Percentiles rank a stretch among this genome's conserved stretches.
These are phyloP conservation scores for Candida alai DNA, from an alignment of 805 yeast genomes.

Conservation along the genomic window DNA sequence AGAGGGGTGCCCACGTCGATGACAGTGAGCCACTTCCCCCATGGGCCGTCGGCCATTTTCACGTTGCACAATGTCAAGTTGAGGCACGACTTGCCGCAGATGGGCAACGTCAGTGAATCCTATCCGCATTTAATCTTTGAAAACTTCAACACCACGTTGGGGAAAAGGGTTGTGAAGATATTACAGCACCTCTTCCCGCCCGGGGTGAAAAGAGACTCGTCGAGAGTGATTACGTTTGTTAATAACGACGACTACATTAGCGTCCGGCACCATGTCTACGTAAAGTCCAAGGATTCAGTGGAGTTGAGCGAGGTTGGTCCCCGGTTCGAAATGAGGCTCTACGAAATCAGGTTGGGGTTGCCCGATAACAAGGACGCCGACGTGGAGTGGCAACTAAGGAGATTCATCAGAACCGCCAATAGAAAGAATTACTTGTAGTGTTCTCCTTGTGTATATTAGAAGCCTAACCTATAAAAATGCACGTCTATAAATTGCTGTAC, in stretches of 20 bases:
- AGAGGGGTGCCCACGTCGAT: constrained; percentile 96
- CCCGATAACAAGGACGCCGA: constrained; percentile 95
- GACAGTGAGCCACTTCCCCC: constrained; percentile 93
- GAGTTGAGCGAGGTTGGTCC: constrained; percentile 98
- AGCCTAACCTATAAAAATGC: background rate
- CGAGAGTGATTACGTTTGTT: constrained; percentile 89
- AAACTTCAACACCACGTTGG: constrained; percentile 76
- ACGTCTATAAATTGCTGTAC: constrained; percentile 5
- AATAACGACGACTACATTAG: constrained; percentile 89
- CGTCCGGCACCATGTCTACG: constrained; percentile 94
- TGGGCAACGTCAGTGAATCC: constrained; percentile 86
- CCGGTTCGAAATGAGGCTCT: constrained; percentile 94
- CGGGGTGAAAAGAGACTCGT: constrained; percentile 81
- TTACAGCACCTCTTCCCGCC: constrained; percentile 93
- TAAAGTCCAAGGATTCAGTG: constrained; percentile 80
- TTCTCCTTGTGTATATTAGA: background rate
- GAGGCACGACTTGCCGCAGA: constrained; percentile 84
- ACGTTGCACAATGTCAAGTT: constrained; percentile 91
- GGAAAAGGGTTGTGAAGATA: constrained; percentile 74
- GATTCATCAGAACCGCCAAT: constrained; percentile 92
- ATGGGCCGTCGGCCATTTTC: constrained; percentile 95
- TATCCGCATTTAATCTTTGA: constrained; percentile 94
- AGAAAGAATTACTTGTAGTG: constrained; percentile 77
- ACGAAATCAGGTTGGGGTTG: constrained; percentile 84
- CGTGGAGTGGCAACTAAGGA: constrained; percentile 92